Conservation (phyloP, 345 rosid species). For the Pugionium dolabratum region DNA sequence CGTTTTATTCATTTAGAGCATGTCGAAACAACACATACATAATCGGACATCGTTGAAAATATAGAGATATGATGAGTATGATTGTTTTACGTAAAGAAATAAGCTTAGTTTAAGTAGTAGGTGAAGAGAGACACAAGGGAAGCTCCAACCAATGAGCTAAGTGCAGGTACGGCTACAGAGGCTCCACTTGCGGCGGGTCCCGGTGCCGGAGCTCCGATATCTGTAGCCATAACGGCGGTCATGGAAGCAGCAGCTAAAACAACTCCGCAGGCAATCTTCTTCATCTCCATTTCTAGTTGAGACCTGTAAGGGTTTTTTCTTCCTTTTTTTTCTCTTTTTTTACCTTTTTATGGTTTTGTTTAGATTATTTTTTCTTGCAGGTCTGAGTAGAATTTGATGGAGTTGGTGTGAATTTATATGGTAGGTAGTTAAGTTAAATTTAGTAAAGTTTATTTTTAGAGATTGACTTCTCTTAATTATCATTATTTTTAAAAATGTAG, state of each 20-base stretch:
- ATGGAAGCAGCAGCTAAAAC: conserved; percentile 58
- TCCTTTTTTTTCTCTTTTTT: background rate
- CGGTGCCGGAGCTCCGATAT: conserved; percentile 41
- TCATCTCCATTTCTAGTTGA: conserved; percentile 60
- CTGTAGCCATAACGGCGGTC: conserved; percentile 56
- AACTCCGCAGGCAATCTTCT: conserved; percentile 63
- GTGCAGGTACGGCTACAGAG: conserved; percentile 52
- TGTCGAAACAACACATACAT: conserved; percentile 33
- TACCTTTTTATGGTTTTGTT: background rate
- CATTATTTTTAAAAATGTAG: no score
- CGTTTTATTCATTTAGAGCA: conserved; percentile 24
- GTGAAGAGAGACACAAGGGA: conserved; percentile 62
- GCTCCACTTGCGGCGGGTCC: conserved; percentile 45
- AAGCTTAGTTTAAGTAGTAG: conserved; percentile 54
- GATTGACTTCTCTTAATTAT: background rate
- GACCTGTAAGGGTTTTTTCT: conserved; percentile 33
- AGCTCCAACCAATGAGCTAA: conserved; percentile 66
- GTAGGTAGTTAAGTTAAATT: conserved; percentile 12
- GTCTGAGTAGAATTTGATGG: conserved; percentile 30
- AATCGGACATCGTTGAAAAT: conserved; percentile 14
- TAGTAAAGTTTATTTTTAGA: conserved; percentile 18
- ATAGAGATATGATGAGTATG: conserved; percentile 2
- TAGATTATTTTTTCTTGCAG: conserved; percentile 28
- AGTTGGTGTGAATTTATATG: conserved; percentile 21
- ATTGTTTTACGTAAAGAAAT: background rate